Percentiles rank a stretch among this genome's conserved stretches.
Evolutionary conservation across 2,329 filamentous ascomycete genomes (phyloP).

Genomic region (Penicillium fuscoglaucum): DNA sequence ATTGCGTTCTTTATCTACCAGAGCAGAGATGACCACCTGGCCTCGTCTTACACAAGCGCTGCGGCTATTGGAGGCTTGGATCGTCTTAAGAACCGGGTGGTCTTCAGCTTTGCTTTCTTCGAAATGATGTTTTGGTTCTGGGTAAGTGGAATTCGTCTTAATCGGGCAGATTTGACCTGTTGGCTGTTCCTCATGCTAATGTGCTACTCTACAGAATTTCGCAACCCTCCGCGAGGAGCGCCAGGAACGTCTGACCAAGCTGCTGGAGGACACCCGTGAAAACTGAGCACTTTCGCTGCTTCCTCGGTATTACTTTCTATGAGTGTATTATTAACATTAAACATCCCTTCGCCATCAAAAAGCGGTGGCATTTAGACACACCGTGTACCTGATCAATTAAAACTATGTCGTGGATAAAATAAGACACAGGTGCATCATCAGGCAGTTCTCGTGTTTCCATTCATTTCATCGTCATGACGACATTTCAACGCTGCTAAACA

Average conservation of each 20-base stretch:
- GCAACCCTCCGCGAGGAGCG: conserved; percentile 41
- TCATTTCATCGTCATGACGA: background rate
- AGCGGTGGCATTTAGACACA: background rate
- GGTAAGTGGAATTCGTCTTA: conserved; percentile 48
- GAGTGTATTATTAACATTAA: conserved; percentile 3
- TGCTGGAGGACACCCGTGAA: conserved; percentile 24
- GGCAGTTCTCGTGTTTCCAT: background rate
- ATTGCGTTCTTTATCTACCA: conserved; percentile 43
- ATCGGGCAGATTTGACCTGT: background rate
- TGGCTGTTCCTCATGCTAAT: conserved; percentile 11
- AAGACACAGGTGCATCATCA: background rate
- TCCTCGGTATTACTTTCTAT: background rate
- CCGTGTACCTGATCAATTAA: background rate
- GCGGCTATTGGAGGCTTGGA: conserved; percentile 52
- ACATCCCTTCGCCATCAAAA: background rate
- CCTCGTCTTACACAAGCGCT: conserved; percentile 22
- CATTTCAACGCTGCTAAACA: background rate
- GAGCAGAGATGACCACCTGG: conserved; percentile 24
- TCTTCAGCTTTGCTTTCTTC: conserved; percentile 82
- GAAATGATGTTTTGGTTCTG: conserved; percentile 88
- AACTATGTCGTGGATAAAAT: background rate
- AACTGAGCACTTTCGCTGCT: background rate
- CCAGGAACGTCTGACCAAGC: conserved; percentile 30
- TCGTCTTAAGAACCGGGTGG: conserved; percentile 75
- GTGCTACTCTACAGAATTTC: conserved; percentile 29